phyloP scores from a whole-genome alignment of 345 rosid species.

The Arabidopsis suecica region DNA sequence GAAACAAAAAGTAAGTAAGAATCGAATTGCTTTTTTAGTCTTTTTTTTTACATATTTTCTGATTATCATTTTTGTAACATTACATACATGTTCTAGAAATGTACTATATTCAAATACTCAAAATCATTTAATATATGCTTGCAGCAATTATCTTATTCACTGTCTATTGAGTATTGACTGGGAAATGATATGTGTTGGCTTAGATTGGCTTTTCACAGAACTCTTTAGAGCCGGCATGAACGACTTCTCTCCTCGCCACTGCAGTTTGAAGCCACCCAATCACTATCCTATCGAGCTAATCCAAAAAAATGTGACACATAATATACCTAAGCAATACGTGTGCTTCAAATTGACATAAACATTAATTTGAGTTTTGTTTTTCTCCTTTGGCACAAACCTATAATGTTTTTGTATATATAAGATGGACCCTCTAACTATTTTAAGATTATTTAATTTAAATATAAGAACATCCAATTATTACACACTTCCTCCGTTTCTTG shows the following conservation, averaged over 20 bases:
- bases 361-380: constrained; percentile 3
- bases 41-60: too few species aligned
- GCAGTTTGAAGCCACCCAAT: background rate
- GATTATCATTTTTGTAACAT: too few species aligned
- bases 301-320: constrained; percentile 51
- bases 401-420: background rate
- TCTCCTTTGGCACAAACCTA: background rate
- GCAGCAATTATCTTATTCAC: too few species aligned
- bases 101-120: too few species aligned
- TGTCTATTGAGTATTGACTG: too few species aligned
- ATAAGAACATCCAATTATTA: constrained; percentile 14
- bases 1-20: constrained; percentile 16
- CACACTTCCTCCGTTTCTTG: constrained; percentile 38
- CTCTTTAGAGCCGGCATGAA: background rate
- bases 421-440: constrained; percentile 1
- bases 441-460: background rate
- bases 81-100: too few species aligned
- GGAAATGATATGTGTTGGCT: too few species aligned
- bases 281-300: constrained; percentile 21
- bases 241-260: background rate
- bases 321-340: constrained; percentile 63
- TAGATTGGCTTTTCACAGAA: too few species aligned
- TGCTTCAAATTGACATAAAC: constrained; percentile 7
- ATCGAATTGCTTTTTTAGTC: background rate
- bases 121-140: too few species aligned